Evolutionary conservation across 2,329 filamentous ascomycete species (phyloP).

Genomic region (Cyphellophora europaea): DNA sequence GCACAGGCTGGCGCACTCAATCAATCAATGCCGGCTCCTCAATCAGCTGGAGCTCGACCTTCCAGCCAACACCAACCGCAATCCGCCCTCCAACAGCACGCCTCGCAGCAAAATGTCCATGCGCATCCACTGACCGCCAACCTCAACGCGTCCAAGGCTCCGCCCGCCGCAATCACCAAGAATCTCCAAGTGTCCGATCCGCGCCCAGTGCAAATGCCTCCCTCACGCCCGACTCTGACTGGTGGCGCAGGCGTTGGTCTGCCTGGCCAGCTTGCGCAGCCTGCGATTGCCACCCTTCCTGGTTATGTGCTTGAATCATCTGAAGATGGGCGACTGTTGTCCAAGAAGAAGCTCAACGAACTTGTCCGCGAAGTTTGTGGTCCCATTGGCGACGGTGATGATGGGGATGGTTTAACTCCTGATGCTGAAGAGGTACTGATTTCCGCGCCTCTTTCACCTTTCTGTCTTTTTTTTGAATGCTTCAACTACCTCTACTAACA

Average conservation of each 20-base stretch:
- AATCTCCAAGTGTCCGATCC: slow-evolving; percentile 63
- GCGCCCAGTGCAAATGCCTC: slow-evolving; percentile 63
- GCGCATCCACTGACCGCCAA: slow-evolving; percentile 33
- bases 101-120: slow-evolving; percentile 24
- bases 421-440: slow-evolving; percentile 84
- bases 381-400: slow-evolving; percentile 54
- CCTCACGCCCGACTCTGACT: slow-evolving; percentile 69
- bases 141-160: slow-evolving; percentile 33
- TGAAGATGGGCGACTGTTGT: slow-evolving; percentile 86
- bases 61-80: slow-evolving; percentile 11
- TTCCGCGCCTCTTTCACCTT: not conserved
- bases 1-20: slow-evolving; percentile 18
- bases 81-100: slow-evolving; percentile 25
- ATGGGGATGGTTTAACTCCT: slow-evolving; percentile 64
- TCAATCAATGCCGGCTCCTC: not conserved
- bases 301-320: slow-evolving; percentile 73
- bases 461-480: slow-evolving; percentile 3
- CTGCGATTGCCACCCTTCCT: slow-evolving; percentile 71
- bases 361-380: slow-evolving; percentile 89
- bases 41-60: slow-evolving; percentile 3
- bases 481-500: not conserved
- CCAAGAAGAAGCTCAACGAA: slow-evolving; percentile 95
- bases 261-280: slow-evolving; percentile 78
- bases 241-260: slow-evolving; percentile 65
- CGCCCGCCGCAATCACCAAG: slow-evolving; percentile 77